Percentiles rank a stretch among this genome's conserved stretches.
phyloP scores from a whole-genome alignment of 2,329 filamentous ascomycete genomes.

The Elsinoe ampelina region DNA sequence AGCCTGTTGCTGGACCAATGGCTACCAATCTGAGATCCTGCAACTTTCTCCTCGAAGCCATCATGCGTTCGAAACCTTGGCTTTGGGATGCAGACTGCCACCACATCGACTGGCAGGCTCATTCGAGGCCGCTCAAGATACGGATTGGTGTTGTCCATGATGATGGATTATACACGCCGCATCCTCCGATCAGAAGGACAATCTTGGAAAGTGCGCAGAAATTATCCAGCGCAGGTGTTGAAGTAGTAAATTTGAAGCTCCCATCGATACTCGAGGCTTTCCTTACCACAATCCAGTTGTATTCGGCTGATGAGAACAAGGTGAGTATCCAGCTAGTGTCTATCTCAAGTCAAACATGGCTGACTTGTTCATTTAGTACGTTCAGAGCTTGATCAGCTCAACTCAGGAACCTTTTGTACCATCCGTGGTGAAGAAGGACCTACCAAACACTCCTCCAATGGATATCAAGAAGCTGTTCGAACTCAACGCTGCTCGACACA shows the following conservation, averaged over 20 bases:
- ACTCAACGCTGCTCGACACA: conserved; percentile 16
- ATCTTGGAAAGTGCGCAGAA: conserved; percentile 17
- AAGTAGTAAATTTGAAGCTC: conserved; percentile 16
- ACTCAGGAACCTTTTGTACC: conserved; percentile 19
- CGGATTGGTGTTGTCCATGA: conserved; percentile 19
- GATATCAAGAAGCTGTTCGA: conserved; percentile 17
- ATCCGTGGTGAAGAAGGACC: conserved; percentile 19
- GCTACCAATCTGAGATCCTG: conserved; percentile 21
- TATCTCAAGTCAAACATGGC: background rate
- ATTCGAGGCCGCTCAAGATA: conserved; percentile 16
- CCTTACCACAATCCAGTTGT: conserved; percentile 16
- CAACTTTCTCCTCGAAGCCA: conserved; percentile 19
- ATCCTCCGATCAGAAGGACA: conserved; percentile 18
- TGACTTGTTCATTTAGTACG: conserved; percentile 7
- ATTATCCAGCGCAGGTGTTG: conserved; percentile 16
- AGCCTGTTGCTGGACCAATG: conserved; percentile 23
- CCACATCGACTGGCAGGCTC: conserved; percentile 12
- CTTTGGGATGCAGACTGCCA: conserved; percentile 19
- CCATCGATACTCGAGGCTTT: conserved; percentile 18
- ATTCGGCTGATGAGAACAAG: conserved; percentile 16
- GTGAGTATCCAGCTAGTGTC: conserved; percentile 5
- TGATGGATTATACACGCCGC: conserved; percentile 19
- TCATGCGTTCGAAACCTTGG: conserved; percentile 20
- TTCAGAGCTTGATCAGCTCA: conserved; percentile 16
- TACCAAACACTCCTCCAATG: conserved; percentile 18